A percentile compares a stretch with the other conserved stretches of the same genome.
phyloP scores from a whole-genome alignment of 192 early-diverging fungal genomes.

The Piromyces sp. region DNA sequence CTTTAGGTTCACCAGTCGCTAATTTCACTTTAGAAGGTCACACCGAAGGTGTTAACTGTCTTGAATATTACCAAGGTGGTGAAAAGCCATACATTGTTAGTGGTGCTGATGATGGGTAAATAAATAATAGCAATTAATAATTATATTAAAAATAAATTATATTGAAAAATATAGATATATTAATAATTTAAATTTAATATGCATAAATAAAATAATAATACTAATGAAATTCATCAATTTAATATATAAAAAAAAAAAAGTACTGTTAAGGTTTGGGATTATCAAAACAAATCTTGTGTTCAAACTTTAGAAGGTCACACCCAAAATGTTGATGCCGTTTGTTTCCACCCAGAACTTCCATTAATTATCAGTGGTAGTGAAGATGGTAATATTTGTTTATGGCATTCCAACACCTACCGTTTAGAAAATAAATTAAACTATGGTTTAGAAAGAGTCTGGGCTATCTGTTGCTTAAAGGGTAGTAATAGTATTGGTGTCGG shows the following conservation, averaged over 20 bases:
- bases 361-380: conserved; percentile 90
- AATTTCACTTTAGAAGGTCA: conserved; percentile 97
- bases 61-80: conserved; percentile 94
- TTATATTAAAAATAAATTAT: too few relatives aligned
- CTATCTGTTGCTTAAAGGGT: conserved; percentile 61
- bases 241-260: conserved; percentile 8
- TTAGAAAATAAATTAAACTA: conserved; percentile 94
- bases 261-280: conserved; percentile 91
- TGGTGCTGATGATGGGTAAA: conserved; percentile 80
- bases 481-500: conserved; percentile 88
- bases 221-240: too few relatives aligned
- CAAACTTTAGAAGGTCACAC: conserved; percentile 96
- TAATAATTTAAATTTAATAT: too few relatives aligned
- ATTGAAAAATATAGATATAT: too few relatives aligned
- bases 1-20: conserved; percentile 69
- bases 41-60: conserved; percentile 90
- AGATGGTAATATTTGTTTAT: conserved; percentile 84
- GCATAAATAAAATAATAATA: too few relatives aligned
- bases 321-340: conserved; percentile 76
- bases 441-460: conserved; percentile 94
- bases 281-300: conserved; percentile 97
- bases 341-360: conserved; percentile 86
- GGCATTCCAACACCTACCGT: conserved; percentile 94
- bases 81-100: conserved; percentile 95
- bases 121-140: too few relatives aligned